Evolutionary conservation across 371 early-diverging fungal species (phyloP).

Genomic region (Syncephalastrum monosporum): DNA sequence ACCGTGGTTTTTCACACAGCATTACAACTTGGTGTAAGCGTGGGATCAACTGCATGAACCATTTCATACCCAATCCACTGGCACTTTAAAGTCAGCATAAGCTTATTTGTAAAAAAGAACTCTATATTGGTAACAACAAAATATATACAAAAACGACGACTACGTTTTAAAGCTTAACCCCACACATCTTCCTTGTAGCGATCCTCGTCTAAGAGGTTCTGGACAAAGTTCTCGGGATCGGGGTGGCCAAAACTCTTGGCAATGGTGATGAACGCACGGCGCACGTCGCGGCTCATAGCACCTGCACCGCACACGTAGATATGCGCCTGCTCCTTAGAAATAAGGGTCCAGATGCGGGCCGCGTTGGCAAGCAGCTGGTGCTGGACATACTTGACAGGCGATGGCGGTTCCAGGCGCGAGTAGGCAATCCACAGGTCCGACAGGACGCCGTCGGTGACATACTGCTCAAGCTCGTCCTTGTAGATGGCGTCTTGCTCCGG

Average conservation of each 20-base stretch:
- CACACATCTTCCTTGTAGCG: slow-evolving; percentile 53
- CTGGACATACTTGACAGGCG: slow-evolving; percentile 42
- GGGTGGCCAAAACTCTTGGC: slow-evolving; percentile 38
- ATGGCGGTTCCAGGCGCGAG: slow-evolving; percentile 47
- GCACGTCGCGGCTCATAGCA: slow-evolving; percentile 48
- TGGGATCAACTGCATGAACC: too few species aligned
- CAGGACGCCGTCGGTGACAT: slow-evolving; percentile 51
- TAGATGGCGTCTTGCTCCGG: slow-evolving; percentile 73
- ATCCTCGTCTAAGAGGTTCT: slow-evolving; percentile 27
- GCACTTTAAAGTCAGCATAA: too few species aligned
- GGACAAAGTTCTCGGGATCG: slow-evolving; percentile 29
- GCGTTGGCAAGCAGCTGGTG: slow-evolving; percentile 43
- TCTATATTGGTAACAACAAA: slow-evolving; percentile 2
- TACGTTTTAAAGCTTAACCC: slow-evolving; percentile 29
- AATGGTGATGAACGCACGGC: slow-evolving; percentile 33
- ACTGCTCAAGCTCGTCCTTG: slow-evolving; percentile 58
- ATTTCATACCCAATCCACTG: too few species aligned
- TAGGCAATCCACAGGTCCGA: slow-evolving; percentile 65
- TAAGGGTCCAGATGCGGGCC: slow-evolving; percentile 27
- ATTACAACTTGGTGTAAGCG: too few species aligned
- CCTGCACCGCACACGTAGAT: slow-evolving; percentile 48
- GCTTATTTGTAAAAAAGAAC: too few species aligned
- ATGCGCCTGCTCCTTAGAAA: slow-evolving; percentile 24
- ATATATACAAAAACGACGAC: background rate
- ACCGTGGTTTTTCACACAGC: too few species aligned